Percentiles rank a stretch among this genome's conserved stretches.
Conservation (phyloP, 2,329 filamentous ascomycete species). For the Fragosphaeria purpurea region DNA sequence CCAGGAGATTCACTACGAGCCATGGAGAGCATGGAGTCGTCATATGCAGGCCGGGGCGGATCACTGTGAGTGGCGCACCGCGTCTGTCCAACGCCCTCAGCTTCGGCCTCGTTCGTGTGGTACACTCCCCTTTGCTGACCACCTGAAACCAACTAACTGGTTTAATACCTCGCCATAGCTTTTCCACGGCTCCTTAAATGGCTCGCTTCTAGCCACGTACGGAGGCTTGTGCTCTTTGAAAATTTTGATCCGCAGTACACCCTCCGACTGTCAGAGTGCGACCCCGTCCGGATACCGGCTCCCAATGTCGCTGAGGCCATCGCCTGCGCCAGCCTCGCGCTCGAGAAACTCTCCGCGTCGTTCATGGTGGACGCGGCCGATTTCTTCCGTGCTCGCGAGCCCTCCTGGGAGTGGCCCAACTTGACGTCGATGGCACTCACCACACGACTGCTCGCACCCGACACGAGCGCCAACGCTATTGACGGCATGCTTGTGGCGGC, state of each 20-base stretch:
- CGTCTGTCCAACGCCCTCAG: slow-evolving; percentile 5
- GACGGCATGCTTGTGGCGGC: slow-evolving; percentile 15
- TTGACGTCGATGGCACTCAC: slow-evolving; percentile 23
- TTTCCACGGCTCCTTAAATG: slow-evolving; percentile 9
- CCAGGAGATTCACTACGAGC: slow-evolving; percentile 23
- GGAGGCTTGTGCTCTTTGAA: slow-evolving; percentile 19
- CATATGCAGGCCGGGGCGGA: slow-evolving; percentile 8
- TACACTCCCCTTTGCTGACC: no score
- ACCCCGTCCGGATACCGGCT: slow-evolving; percentile 3
- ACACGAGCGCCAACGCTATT: slow-evolving; percentile 13
- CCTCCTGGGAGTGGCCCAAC: slow-evolving; percentile 20
- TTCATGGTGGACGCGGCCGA: slow-evolving; percentile 21
- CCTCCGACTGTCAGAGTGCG: background rate
- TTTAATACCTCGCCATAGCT: background rate
- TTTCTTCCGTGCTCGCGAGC: slow-evolving; percentile 18
- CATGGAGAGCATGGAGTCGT: slow-evolving; percentile 20
- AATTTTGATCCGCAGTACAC: slow-evolving; percentile 23
- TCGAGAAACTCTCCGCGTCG: slow-evolving; percentile 21
- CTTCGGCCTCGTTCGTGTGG: background rate
- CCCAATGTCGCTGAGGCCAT: slow-evolving; percentile 15
- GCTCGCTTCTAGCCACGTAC: no score
- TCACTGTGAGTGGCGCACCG: slow-evolving; percentile 12
- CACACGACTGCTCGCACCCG: slow-evolving; percentile 18
- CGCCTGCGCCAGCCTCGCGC: slow-evolving; percentile 17
- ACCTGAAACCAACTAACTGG: no score